Evolutionary conservation across 2,329 filamentous ascomycete genomes (phyloP).

Genomic region (Penicillium concentricum): DNA sequence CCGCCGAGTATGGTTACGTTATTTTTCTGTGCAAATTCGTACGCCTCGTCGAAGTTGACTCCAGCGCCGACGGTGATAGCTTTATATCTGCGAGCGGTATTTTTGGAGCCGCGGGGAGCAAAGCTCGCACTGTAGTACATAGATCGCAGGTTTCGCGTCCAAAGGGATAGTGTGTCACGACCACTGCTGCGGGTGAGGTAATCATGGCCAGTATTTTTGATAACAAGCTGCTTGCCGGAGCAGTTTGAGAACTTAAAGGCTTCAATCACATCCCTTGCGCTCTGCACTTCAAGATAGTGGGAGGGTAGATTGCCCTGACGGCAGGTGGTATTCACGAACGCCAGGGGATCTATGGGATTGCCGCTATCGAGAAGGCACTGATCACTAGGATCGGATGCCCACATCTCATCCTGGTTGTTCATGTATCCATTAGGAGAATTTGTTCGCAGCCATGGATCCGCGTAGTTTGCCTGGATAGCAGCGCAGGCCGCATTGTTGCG

Average conservation of each 20-base stretch:
- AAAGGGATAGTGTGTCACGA: constrained; percentile 29
- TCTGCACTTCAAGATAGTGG: background rate
- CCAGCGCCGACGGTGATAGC: constrained; percentile 24
- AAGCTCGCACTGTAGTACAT: background rate
- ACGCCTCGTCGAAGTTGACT: constrained; percentile 27
- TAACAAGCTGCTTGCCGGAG: constrained; percentile 11
- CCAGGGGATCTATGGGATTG: constrained; percentile 6
- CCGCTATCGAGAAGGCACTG: constrained; percentile 19
- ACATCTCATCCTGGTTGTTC: constrained; percentile 25
- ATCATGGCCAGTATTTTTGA: constrained; percentile 39
- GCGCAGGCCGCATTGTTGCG: background rate
- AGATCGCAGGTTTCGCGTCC: constrained; percentile 28
- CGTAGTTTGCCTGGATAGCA: background rate
- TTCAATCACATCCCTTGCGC: background rate
- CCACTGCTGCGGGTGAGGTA: constrained; percentile 34
- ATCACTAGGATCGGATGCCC: constrained; percentile 16
- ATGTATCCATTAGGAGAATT: constrained; percentile 22
- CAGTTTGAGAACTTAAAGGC: constrained; percentile 9
- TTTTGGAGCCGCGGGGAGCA: background rate
- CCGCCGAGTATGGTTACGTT: constrained; percentile 27
- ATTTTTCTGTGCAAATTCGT: constrained; percentile 25
- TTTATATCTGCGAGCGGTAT: background rate
- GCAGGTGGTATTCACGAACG: background rate
- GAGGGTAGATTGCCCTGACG: background rate
- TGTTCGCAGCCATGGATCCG: constrained; percentile 14